Conservation (phyloP, 176 grass and related monocot genomes). For the Rhynchospora tenuis region DNA sequence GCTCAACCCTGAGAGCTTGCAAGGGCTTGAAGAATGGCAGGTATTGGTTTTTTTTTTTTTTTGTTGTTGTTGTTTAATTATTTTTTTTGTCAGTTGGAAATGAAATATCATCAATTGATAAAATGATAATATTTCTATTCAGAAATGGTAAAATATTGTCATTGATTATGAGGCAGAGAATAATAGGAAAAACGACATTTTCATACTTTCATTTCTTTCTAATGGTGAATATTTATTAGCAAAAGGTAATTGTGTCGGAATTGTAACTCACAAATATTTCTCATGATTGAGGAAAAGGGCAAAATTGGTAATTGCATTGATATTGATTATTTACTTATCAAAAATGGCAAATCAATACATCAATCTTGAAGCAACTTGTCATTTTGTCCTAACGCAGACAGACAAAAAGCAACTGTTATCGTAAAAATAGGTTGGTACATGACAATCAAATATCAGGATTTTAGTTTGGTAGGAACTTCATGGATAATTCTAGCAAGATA, state of each 20-base stretch:
- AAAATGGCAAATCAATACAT: background rate
- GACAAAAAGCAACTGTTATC: background rate
- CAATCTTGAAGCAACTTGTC: background rate
- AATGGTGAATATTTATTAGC: background rate
- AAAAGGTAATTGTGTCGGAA: background rate
- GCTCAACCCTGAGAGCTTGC: conserved; percentile 72
- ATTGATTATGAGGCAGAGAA: background rate
- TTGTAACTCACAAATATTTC: background rate
- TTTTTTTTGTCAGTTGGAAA: background rate
- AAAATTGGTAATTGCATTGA: background rate
- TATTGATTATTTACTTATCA: background rate
- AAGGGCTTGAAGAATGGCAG: conserved; percentile 87
- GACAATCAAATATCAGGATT: background rate
- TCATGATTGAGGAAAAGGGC: background rate
- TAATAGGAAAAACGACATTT: background rate
- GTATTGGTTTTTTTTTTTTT: conserved; percentile 22
- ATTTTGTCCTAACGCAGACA: background rate
- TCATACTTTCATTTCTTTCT: background rate
- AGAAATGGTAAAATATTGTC: background rate
- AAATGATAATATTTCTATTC: background rate
- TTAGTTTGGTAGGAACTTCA: background rate
- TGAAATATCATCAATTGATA: background rate
- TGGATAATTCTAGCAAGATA: background rate
- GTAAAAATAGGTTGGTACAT: background rate
- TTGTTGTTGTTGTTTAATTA: background rate